Evolutionary conservation across 257 asterid species (phyloP), one percentile per base, ranked within the genome.

Genomic region (Petunia axillaris): DNA sequence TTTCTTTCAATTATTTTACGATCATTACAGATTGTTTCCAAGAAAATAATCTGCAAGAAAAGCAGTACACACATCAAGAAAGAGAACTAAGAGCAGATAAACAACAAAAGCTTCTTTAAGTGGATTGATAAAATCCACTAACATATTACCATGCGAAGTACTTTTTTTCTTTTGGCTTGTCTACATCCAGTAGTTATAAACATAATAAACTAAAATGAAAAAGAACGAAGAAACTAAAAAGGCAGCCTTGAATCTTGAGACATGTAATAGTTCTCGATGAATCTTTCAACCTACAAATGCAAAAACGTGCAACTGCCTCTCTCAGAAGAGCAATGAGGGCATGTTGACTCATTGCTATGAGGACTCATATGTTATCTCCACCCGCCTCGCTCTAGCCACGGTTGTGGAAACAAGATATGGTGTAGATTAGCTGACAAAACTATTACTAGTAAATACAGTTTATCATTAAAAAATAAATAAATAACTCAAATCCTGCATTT

Each of bases 21-120:
- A 87, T 96, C 99, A 40, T 93, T 95, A 88, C 99, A 95, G 83
- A 95, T 13, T 77, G 99, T 92, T 91, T 95, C 99, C 85, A 95
- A 81, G 83, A 95, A 95, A 82, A 95, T 92, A 77, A 95, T 95
- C 99, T 95, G 93, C 80, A 82, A 81, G 79, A 38, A 60, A 75
- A 80, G 65, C 41, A 75, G 66, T 16, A 82, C 37, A 55, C 35
- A 82, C 74, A 74, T 81, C 63, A 57, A 80, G 58, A 66, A 50
- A 63, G 63, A 39, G 79, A 63, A 62, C 62, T 53, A 59, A 77
- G 76, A 66, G 44, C 62, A 73, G 78, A 35, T 73, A 5, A 50
- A 68, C 8, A 43, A 73, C 36, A 48, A 13, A 50, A 54, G 78
- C 46, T 73, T 50, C 62, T 50, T 44, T 13, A 35, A 5, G 35